Conservation (phyloP, 305 asterid species). For the Fraxinus paxiana region DNA sequence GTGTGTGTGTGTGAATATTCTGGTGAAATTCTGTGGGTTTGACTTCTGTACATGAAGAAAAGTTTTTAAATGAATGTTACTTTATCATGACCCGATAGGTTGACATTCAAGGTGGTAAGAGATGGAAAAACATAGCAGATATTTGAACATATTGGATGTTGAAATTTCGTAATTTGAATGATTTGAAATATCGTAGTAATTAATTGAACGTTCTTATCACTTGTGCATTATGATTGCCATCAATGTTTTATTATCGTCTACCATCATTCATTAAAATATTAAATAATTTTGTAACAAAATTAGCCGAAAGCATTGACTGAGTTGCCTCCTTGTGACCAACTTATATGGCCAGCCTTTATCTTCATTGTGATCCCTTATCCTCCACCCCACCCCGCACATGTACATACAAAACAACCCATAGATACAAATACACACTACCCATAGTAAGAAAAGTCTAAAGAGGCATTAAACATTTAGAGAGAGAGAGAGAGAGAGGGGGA, state of each 20-base stretch:
- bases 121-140: not conserved
- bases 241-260: not conserved
- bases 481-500: not conserved
- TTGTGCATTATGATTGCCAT: too few species aligned
- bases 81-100: too few species aligned
- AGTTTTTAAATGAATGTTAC: too few species aligned
- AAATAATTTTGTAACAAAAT: not conserved
- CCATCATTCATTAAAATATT: not conserved
- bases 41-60: too few species aligned
- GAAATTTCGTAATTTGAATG: too few species aligned
- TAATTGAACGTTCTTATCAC: not conserved
- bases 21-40: too few species aligned
- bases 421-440: not conserved
- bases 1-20: too few species aligned
- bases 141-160: not conserved
- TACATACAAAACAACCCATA: not conserved
- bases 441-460: not conserved
- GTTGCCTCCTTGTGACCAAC: not conserved
- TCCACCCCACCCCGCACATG: not conserved
- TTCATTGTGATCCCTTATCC: not conserved
- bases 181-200: not conserved
- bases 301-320: not conserved
- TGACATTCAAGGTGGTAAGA: not conserved
- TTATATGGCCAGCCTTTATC: not conserved
- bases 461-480: not conserved